Evolutionary conservation across 768 basidiomycete genomes (phyloP).

Genomic region (Mycena polygramma): DNA sequence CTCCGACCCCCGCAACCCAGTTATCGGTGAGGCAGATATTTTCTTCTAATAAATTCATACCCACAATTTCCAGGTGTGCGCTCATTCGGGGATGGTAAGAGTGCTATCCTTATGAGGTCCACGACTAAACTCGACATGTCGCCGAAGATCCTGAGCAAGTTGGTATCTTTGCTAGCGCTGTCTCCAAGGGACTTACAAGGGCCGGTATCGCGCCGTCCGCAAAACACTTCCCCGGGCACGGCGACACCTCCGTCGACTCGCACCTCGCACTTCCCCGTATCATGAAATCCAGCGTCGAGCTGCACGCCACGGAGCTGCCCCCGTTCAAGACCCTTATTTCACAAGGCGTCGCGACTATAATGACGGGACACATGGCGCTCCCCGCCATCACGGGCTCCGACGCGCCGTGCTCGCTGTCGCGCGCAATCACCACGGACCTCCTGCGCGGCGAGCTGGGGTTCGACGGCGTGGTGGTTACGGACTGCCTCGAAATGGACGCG

Average conservation of each 20-base stretch:
- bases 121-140: slow-evolving; percentile 2
- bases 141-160: slow-evolving; percentile 67
- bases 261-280: slow-evolving; percentile 77
- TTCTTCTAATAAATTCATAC: background rate
- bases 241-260: slow-evolving; percentile 80
- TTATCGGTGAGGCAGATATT: slow-evolving; percentile 63
- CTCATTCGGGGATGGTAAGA: slow-evolving; percentile 76
- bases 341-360: slow-evolving; percentile 64
- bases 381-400: slow-evolving; percentile 67
- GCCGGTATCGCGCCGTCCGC: slow-evolving; percentile 69
- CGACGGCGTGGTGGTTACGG: slow-evolving; percentile 75
- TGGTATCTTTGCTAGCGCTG: slow-evolving; percentile 60
- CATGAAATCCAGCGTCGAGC: slow-evolving; percentile 57
- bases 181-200: slow-evolving; percentile 60
- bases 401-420: slow-evolving; percentile 71
- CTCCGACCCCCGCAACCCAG: slow-evolving; percentile 76
- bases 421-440: slow-evolving; percentile 63
- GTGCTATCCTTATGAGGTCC: background rate
- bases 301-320: slow-evolving; percentile 64
- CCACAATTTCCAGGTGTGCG: slow-evolving; percentile 64
- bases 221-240: slow-evolving; percentile 84
- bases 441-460: slow-evolving; percentile 66
- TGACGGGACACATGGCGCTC: slow-evolving; percentile 83
- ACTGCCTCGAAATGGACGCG: slow-evolving; percentile 85
- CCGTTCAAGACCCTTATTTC: slow-evolving; percentile 67